phyloP scores from a whole-genome alignment of 1,284 basidiomycete genomes.

The Inonotus hispidus region DNA sequence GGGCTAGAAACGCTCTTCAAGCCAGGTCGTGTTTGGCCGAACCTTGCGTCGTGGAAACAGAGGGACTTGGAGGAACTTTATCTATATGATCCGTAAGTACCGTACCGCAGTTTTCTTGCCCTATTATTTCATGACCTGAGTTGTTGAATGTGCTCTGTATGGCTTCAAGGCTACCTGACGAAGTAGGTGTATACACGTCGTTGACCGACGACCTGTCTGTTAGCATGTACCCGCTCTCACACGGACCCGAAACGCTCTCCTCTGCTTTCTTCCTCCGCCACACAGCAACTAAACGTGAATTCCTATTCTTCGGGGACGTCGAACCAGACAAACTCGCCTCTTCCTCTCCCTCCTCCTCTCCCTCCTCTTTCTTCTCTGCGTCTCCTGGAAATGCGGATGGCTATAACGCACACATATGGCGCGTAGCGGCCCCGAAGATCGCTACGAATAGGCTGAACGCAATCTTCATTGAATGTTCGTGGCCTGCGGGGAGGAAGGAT shows the following conservation, averaged over 20 bases:
- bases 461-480: constrained; percentile 85
- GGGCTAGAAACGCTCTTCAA: constrained; percentile 69
- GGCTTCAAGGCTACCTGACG: not conserved
- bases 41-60: constrained; percentile 70
- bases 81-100: constrained; percentile 52
- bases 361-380: too few relatives aligned
- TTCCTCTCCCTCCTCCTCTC: constrained; percentile 29
- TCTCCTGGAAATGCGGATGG: not conserved
- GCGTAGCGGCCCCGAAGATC: constrained; percentile 62
- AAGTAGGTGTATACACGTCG: constrained; percentile 39
- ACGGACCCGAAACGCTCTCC: constrained; percentile 66
- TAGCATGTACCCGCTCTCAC: constrained; percentile 62
- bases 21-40: constrained; percentile 76
- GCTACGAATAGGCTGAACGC: constrained; percentile 48
- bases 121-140: constrained; percentile 23
- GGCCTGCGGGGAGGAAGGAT: constrained; percentile 56
- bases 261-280: constrained; percentile 75
- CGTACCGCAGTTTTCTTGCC: constrained; percentile 24
- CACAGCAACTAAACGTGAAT: constrained; percentile 49
- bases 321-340: constrained; percentile 67
- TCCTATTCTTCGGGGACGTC: constrained; percentile 83
- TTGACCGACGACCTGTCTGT: constrained; percentile 56
- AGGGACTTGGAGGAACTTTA: constrained; percentile 49
- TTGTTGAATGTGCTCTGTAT: not conserved
- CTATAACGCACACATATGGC: constrained; percentile 63